These are phyloP conservation scores for Ruellia speciosa DNA, from an alignment of 305 asterid genomes.

Conservation along the genomic window DNA sequence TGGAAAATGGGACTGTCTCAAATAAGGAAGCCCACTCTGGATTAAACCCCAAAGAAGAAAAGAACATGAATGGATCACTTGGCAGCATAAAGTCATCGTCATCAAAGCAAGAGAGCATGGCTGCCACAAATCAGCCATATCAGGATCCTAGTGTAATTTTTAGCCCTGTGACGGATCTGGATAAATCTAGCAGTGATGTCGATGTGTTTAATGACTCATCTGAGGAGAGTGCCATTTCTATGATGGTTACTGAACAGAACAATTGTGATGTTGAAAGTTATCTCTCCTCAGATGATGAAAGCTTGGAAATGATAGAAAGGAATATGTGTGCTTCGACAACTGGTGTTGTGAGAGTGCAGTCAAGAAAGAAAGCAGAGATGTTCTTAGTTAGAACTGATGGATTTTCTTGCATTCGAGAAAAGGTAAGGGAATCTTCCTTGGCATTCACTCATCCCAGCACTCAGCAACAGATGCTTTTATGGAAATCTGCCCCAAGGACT, in stretches of 20 bases:
- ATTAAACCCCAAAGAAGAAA: slow-evolving; percentile 28
- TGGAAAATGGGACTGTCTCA: not conserved
- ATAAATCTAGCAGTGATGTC: slow-evolving; percentile 28
- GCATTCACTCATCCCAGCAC: slow-evolving; percentile 99
- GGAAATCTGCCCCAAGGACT: slow-evolving; percentile 96
- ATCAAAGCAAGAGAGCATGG: slow-evolving; percentile 21
- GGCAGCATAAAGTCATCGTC: slow-evolving; percentile 24
- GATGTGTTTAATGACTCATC: slow-evolving; percentile 28
- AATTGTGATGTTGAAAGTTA: slow-evolving; percentile 39
- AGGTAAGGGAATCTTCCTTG: slow-evolving; percentile 93
- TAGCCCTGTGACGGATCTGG: slow-evolving; percentile 25
- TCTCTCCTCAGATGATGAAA: slow-evolving; percentile 51
- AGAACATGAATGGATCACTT: slow-evolving; percentile 33
- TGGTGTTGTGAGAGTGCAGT: slow-evolving; percentile 94
- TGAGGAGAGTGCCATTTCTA: slow-evolving; percentile 25
- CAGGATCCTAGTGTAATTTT: slow-evolving; percentile 26
- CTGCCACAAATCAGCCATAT: slow-evolving; percentile 29
- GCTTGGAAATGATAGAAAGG: slow-evolving; percentile 53
- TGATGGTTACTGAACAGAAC: slow-evolving; percentile 26
- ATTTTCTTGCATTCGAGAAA: slow-evolving; percentile 84
- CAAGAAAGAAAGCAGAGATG: slow-evolving; percentile 98
- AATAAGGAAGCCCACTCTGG: slow-evolving; percentile 18
- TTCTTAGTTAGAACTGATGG: slow-evolving; percentile 98
- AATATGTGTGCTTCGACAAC: slow-evolving; percentile 93
- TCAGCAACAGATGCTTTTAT: slow-evolving; percentile 99